These are phyloP conservation scores for Penicillium sclerotiorum DNA, from an alignment of 2,329 filamentous ascomycete genomes.

Conservation along the genomic window DNA sequence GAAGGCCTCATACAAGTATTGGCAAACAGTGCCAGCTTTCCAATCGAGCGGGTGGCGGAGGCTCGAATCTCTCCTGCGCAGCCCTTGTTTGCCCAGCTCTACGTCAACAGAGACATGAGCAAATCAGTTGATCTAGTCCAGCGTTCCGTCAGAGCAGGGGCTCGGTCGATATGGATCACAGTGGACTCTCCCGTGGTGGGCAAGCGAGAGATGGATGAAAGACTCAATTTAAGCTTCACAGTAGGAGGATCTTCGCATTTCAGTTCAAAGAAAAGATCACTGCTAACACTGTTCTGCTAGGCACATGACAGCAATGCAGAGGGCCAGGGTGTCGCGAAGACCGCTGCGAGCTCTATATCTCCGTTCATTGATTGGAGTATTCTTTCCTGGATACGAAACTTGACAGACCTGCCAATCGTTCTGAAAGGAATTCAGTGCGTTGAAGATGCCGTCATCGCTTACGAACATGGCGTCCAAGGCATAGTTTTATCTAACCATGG, in stretches of 20 bases:
- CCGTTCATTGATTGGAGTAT: slow-evolving; percentile 35
- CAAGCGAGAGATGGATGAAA: slow-evolving; percentile 36
- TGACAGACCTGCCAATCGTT: slow-evolving; percentile 39
- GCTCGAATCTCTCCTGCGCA: slow-evolving; percentile 22
- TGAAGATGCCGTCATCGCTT: slow-evolving; percentile 53
- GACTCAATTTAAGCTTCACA: slow-evolving; percentile 27
- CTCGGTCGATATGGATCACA: slow-evolving; percentile 35
- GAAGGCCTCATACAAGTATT: slow-evolving; percentile 41
- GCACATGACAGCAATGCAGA: slow-evolving; percentile 12
- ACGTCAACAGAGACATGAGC: slow-evolving; percentile 37
- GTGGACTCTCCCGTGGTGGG: slow-evolving; percentile 39
- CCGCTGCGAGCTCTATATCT: slow-evolving; percentile 31
- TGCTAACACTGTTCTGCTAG: not conserved
- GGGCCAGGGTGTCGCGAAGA: slow-evolving; percentile 33
- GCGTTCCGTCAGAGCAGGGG: slow-evolving; percentile 31
- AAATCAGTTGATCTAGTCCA: slow-evolving; percentile 29
- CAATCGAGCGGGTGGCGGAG: slow-evolving; percentile 42
- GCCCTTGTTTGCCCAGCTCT: slow-evolving; percentile 42
- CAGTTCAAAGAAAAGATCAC: too few species aligned
- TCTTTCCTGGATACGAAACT: slow-evolving; percentile 44
- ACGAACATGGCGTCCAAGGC: slow-evolving; percentile 50
- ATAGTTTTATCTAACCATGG: slow-evolving; percentile 45
- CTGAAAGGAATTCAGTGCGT: slow-evolving; percentile 51
- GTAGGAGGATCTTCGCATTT: not conserved
- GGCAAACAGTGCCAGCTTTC: slow-evolving; percentile 44